These are phyloP conservation scores for Emiliania huxleyi DNA, from an alignment of 78 protist species.

Conservation along the genomic window DNA sequence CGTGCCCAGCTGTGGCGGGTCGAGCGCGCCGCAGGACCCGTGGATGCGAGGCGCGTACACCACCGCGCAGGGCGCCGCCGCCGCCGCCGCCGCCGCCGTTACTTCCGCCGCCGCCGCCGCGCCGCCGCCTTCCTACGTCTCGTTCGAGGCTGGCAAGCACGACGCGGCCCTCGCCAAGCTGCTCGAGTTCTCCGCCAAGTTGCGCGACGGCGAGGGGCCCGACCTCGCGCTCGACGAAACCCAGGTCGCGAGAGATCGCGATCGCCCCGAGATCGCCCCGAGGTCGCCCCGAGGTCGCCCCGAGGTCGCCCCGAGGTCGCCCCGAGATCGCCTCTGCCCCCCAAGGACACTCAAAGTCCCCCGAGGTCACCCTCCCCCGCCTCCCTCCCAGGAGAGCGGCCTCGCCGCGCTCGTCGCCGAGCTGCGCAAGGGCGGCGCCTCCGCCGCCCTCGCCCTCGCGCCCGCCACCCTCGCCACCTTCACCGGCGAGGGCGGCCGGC, in stretches of 20 bases:
- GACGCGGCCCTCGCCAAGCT: constrained; percentile 20
- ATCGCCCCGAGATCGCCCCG: too few species aligned
- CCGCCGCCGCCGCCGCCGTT: neutral
- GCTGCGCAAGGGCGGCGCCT: neutral
- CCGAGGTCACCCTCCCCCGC: too few species aligned
- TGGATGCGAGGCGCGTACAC: neutral
- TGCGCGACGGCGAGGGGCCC: neutral
- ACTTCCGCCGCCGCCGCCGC: neutral
- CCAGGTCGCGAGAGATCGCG: too few species aligned
- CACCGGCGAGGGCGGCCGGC: neutral
- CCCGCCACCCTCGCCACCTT: neutral
- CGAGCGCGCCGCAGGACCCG: neutral
- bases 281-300: too few species aligned
- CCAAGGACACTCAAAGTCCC: too few species aligned
- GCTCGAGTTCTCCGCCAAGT: neutral
- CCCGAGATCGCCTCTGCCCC: too few species aligned
- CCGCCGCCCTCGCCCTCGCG: neutral
- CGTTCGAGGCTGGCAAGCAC: neutral
- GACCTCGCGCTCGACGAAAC: neutral
- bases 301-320: too few species aligned
- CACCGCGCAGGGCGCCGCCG: neutral
- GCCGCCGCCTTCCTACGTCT: neutral
- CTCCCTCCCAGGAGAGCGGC: neutral
- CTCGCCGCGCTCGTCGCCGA: neutral
- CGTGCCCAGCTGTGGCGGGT: neutral